A percentile compares a stretch with the other conserved stretches of the same genome.
Evolutionary conservation across 2,329 filamentous ascomycete species (phyloP).

Genomic region (Chalara sp.): DNA sequence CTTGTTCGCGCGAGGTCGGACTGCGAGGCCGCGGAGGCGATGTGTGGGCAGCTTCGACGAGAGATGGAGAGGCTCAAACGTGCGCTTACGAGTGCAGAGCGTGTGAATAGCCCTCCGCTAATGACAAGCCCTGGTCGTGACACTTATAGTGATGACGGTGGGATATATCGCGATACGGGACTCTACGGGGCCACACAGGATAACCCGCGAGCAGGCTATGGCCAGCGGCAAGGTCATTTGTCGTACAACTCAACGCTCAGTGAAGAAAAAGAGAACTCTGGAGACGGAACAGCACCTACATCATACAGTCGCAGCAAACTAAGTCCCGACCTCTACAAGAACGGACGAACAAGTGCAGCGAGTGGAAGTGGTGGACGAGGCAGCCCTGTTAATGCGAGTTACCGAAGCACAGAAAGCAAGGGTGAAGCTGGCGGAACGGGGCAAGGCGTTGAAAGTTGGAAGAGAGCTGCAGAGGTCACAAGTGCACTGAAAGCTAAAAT

Average conservation of each 20-base stretch:
- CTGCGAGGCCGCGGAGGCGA: conserved; percentile 79
- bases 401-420: conserved; percentile 16
- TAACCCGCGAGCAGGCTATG: conserved; percentile 16
- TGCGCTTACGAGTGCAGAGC: conserved; percentile 61
- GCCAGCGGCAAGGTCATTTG: conserved; percentile 28
- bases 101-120: conserved; percentile 32
- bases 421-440: conserved; percentile 26
- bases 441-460: conserved; percentile 85
- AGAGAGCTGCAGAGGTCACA: conserved; percentile 91
- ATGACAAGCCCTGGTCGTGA: conserved; percentile 34
- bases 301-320: conserved; percentile 25
- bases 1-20: conserved; percentile 87
- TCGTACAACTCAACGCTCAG: conserved; percentile 61
- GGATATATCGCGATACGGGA: conserved; percentile 48
- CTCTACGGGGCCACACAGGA: conserved; percentile 23
- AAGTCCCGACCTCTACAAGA: conserved; percentile 24
- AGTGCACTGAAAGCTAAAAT: conserved; percentile 96
- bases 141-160: conserved; percentile 50
- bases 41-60: conserved; percentile 73
- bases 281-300: conserved; percentile 24
- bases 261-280: conserved; percentile 71
- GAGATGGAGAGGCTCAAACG: conserved; percentile 93
- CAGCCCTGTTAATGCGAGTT: conserved; percentile 21
- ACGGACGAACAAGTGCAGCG: conserved; percentile 23
- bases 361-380: conserved; percentile 25